Evolutionary conservation across 2,329 filamentous ascomycete species (phyloP), one percentile per base, ranked within the genome.

Genomic region (Talaromyces piceae): DNA sequence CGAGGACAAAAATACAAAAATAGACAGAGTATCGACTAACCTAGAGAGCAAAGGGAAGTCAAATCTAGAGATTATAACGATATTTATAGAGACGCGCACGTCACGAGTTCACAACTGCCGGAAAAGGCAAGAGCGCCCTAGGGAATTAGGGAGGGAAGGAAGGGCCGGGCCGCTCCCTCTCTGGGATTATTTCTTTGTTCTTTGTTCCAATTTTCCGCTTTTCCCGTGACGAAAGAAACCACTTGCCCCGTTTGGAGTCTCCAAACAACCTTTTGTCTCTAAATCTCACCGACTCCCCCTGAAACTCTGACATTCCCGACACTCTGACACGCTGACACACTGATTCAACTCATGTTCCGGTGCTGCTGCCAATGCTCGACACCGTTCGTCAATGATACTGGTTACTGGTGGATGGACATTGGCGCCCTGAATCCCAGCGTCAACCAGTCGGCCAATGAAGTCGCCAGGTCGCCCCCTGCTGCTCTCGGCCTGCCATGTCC

Each of bases 1-100:
- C n/a, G n/a, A n/a, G n/a, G n/a, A 72, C 5, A 77, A 74, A 50
- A 73, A 74, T 20, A 79, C 78, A 76, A 77, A 79, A 65, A 45
- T 8, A 67, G 47, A 31, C 53, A 53, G 22, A 55, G 53, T n/a
- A n/a, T n/a, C n/a, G n/a, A n/a, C n/a, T n/a, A n/a, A n/a, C n/a
- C n/a, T n/a, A n/a, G n/a, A n/a, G n/a, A n/a, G n/a, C n/a, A n/a
- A n/a, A n/a, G n/a, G n/a, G n/a, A n/a, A n/a, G n/a, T n/a, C n/a
- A 5, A 63, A 12, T 11, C 59, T 54, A 6, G 47, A 55, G 3
- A 54, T 43, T 1, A 56, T 26, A 23, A 54, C 57, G 37, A 56
- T 54, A 6, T 56, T 22, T 3, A 53, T 31, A 1, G 55, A 31
- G 47, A 64, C 63, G 5, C n/a, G n/a, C n/a, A n/a, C n/a, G n/a